phyloP scores from a whole-genome alignment of 768 basidiomycete genomes.

The Leccinum broughii region DNA sequence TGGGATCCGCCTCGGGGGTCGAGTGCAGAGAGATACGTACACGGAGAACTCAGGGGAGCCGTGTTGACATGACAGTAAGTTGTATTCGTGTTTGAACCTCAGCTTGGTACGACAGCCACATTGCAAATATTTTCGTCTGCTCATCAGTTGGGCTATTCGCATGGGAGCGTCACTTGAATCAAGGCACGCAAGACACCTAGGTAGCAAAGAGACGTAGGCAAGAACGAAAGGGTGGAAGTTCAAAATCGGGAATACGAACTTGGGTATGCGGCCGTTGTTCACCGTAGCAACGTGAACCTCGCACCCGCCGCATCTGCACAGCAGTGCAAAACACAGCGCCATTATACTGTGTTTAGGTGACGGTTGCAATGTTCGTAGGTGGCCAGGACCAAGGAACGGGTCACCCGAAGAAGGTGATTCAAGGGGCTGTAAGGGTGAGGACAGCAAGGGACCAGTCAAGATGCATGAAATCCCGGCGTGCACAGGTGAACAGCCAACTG shows the following conservation, averaged over 20 bases:
- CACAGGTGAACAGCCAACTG: constrained; percentile 14
- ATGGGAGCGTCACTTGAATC: neutral
- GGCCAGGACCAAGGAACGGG: neutral
- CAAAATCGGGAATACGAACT: neutral
- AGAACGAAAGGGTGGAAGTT: neutral
- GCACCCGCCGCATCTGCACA: constrained; percentile 3
- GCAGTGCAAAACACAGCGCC: constrained; percentile 11
- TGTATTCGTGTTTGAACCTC: neutral
- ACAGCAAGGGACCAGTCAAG: neutral
- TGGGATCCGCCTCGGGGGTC: neutral
- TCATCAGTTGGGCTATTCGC: constrained; percentile 1
- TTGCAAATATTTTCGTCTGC: neutral
- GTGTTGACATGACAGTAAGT: neutral
- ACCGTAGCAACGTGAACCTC: constrained; percentile 9
- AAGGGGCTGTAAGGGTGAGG: neutral
- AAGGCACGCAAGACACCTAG: neutral
- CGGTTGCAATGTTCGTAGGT: neutral
- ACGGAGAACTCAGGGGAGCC: neutral
- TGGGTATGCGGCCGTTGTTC: neutral
- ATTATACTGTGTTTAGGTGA: neutral
- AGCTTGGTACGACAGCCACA: neutral
- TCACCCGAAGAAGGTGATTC: constrained; percentile 4
- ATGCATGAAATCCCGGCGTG: constrained; percentile 2
- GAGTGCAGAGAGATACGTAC: constrained; percentile 1
- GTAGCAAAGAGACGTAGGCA: neutral